Percentiles rank a stretch among this genome's conserved stretches.
These are phyloP conservation scores for Massariosphaeria phaeospora DNA, from an alignment of 495 filamentous ascomycete species.

Conservation along the genomic window DNA sequence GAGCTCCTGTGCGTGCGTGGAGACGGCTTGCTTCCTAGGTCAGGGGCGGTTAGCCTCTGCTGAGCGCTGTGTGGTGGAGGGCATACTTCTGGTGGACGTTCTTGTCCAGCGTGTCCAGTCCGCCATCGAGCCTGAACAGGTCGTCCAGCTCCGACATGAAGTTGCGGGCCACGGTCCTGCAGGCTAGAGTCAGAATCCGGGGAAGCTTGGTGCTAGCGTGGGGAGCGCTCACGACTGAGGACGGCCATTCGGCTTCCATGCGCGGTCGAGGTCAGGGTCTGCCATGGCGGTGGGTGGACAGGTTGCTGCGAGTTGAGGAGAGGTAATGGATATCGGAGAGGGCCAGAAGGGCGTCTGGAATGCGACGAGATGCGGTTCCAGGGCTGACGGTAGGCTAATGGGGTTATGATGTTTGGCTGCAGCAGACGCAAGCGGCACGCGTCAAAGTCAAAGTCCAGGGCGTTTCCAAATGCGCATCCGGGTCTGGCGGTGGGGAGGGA, in stretches of 20 bases:
- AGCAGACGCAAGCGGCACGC: constrained; percentile 10
- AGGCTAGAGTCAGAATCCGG: constrained; percentile 18
- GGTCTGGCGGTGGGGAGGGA: background rate
- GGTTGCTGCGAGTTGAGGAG: background rate
- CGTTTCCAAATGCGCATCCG: constrained; percentile 24
- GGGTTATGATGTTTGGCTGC: background rate
- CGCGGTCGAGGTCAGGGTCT: constrained; percentile 47
- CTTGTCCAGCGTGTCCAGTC: constrained; percentile 68
- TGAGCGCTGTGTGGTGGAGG: constrained; percentile 14
- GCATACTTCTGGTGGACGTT: constrained; percentile 80
- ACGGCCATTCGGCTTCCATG: constrained; percentile 71
- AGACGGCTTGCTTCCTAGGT: constrained; percentile 65
- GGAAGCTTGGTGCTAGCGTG: background rate
- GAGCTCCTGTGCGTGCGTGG: constrained; percentile 70
- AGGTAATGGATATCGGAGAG: background rate
- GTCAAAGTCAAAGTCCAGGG: constrained; percentile 1
- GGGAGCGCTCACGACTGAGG: constrained; percentile 63
- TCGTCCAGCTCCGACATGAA: constrained; percentile 85
- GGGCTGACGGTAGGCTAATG: background rate
- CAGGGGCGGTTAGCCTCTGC: constrained; percentile 21
- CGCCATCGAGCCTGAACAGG: constrained; percentile 72
- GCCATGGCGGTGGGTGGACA: constrained; percentile 12
- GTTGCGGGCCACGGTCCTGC: constrained; percentile 77
- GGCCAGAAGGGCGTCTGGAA: background rate
- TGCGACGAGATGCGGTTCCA: background rate